Evolutionary conservation across 306 rosid species (phyloP).

Genomic region (Begonia masoniana): DNA sequence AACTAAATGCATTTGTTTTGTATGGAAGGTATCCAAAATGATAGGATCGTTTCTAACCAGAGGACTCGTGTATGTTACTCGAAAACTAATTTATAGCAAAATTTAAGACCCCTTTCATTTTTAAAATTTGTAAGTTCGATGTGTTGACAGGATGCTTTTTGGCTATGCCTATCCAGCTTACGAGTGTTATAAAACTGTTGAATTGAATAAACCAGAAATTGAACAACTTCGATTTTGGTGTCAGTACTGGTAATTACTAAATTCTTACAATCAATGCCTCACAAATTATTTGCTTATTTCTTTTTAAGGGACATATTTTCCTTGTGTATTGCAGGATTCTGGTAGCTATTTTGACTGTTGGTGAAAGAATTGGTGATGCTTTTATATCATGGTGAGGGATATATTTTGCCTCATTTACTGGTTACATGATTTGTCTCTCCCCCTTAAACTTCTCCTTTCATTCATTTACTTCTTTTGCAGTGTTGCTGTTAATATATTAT

Average conservation of each 20-base stretch:
- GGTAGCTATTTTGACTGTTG: conserved; percentile 66
- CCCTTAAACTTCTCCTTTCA: too few relatives aligned
- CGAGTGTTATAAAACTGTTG: conserved; percentile 75
- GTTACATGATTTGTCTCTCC: too few relatives aligned
- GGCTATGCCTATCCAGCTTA: conserved; percentile 86
- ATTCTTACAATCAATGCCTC: neutral
- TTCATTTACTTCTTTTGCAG: too few relatives aligned
- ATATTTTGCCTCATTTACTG: too few relatives aligned
- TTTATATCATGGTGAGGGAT: conserved; percentile 7
- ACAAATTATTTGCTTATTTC: neutral
- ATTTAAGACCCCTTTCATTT: neutral
- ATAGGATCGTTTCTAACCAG: conserved; percentile 85
- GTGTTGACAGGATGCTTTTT: conserved; percentile 51
- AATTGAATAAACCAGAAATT: conserved; percentile 62
- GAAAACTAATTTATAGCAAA: neutral
- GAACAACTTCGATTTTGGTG: conserved; percentile 85
- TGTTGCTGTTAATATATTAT: too few relatives aligned
- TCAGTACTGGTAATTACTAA: conserved; percentile 56
- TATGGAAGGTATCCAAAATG: conserved; percentile 59
- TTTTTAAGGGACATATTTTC: neutral
- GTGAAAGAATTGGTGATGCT: conserved; percentile 62
- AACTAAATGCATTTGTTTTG: conserved; percentile 7
- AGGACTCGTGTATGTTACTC: conserved; percentile 61
- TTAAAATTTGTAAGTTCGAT: neutral
- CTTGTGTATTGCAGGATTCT: conserved; percentile 44